Evolutionary conservation across 805 yeast species (phyloP).

Genomic region (Sugiyamaella boreocaroliniensis): DNA sequence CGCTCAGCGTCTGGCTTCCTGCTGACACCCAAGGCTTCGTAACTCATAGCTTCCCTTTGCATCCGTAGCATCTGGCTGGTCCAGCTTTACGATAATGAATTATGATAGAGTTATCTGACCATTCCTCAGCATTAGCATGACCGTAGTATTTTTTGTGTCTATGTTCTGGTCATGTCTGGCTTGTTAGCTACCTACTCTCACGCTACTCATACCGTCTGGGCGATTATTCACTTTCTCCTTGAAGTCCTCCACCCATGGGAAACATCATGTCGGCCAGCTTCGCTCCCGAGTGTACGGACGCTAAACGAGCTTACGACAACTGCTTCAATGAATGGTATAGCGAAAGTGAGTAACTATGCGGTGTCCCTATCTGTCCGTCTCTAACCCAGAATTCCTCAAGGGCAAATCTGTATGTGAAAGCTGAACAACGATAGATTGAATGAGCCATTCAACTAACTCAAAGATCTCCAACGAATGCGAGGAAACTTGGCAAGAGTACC

Average conservation of each 20-base stretch:
- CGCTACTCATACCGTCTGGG: too few species aligned
- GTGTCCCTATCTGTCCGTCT: not conserved
- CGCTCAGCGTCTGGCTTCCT: not conserved
- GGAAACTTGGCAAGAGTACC: conserved; percentile 80
- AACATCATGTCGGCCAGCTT: conserved; percentile 76
- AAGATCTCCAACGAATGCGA: conserved; percentile 79
- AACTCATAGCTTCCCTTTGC: not conserved
- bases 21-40: not conserved
- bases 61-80: not conserved
- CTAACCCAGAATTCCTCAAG: conserved; percentile 33
- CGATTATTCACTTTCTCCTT: not conserved
- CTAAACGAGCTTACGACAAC: conserved; percentile 79
- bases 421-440: not conserved
- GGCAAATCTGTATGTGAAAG: conserved; percentile 41
- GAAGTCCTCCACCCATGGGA: conserved; percentile 42
- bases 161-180: too few species aligned
- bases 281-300: conserved; percentile 93
- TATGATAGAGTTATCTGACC: not conserved
- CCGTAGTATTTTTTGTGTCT: not conserved
- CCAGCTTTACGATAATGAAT: not conserved
- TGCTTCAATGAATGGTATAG: conserved; percentile 96
- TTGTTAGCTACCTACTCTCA: too few species aligned
- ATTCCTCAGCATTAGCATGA: not conserved
- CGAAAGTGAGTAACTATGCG: conserved; percentile 45
- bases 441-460: not conserved